A percentile compares a stretch with the other conserved stretches of the same genome.
Conservation (phyloP, 73 alveolate genomes). For the Tetrahymena malaccensis region DNA sequence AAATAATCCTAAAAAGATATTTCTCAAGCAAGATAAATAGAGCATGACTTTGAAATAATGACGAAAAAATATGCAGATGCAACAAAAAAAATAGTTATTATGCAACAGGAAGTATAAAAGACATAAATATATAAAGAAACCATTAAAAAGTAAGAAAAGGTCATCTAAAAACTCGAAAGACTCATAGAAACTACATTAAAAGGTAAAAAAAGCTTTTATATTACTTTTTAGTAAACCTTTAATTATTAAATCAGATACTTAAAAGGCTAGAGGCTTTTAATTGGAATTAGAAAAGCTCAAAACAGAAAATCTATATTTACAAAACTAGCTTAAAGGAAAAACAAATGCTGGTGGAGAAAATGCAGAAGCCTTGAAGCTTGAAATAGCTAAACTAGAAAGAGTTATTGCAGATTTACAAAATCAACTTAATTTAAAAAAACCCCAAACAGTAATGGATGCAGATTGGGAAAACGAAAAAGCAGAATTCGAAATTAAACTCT, state of each 20-base stretch:
- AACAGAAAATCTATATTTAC: slow-evolving; percentile 91
- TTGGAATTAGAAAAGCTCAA: slow-evolving; percentile 93
- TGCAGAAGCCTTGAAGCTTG: slow-evolving; percentile 81
- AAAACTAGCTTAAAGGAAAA: slow-evolving; percentile 75
- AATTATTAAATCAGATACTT: slow-evolving; percentile 85
- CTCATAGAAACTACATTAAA: slow-evolving; percentile 61
- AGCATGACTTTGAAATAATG: slow-evolving; percentile 89
- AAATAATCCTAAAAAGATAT: slow-evolving; percentile 93
- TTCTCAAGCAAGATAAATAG: slow-evolving; percentile 88
- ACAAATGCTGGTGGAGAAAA: slow-evolving; percentile 83
- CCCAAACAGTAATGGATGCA: slow-evolving; percentile 85
- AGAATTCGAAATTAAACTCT: slow-evolving; percentile 92
- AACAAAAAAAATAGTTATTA: slow-evolving; percentile 72
- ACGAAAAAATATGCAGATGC: slow-evolving; percentile 85
- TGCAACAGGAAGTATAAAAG: slow-evolving; percentile 84
- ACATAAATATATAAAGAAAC: slow-evolving; percentile 92
- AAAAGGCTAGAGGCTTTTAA: slow-evolving; percentile 90
- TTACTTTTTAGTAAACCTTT: neutral
- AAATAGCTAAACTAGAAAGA: slow-evolving; percentile 77
- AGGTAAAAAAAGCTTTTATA: neutral
- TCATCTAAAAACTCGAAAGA: slow-evolving; percentile 91
- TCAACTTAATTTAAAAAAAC: slow-evolving; percentile 89
- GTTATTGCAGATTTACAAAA: slow-evolving; percentile 86
- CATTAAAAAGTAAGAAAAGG: slow-evolving; percentile 95
- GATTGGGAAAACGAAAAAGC: slow-evolving; percentile 95